Base-by-base conservation (phyloP, 2,329 filamentous ascomycete genomes). In the Endocalyx cinctus region DNA sequence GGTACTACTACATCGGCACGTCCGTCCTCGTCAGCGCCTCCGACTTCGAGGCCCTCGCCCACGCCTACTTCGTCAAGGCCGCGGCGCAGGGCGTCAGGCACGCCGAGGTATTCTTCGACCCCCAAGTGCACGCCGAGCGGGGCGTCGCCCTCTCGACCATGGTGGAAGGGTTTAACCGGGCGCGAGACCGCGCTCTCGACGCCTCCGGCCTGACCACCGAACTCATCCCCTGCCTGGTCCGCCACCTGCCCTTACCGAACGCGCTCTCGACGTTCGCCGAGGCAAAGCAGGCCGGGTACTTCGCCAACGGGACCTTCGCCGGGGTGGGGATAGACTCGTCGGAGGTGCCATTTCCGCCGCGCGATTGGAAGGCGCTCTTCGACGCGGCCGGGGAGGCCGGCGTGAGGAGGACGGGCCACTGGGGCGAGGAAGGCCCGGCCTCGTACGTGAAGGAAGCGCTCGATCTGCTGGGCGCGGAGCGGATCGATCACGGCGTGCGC, bases 21-120 rank as follows among this genome's bases (percentile, higher is more conserved):
- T 75, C 72, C 26, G 82, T 82, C 3, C 72, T 89, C 15, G 62
- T 80, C 37, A 70, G 72, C 5, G 63, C 70, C 13, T 59, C 65
- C n/a, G 85, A 89, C 59, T 89, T 85, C 49, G 80, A 84, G 54
- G 74, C 73, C 33, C 69, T 90, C 10, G 82, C 82, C 5, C 84
- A 77, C 66, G 72, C 74, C 41, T 89, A 89, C 62, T 83, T 88
- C 55, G 51, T 66, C 19, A 74, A 71, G 37, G 84, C 82, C 3
- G 68, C 76, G 19, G 60, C 62, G 2, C 77, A 87, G 41, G 76
- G 77, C 23, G 78, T 88, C 2, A 69, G 74, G 30, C 84, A 89
- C 51, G 81, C 81, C 11, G 84, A 89, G 57, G 71, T 87, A 43
- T 89, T 87, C 63, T 88, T 89, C 62, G 85, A 89, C 55, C 84